phyloP scores from a whole-genome alignment of 2,329 filamentous ascomycete genomes.

The Leptodontidium sp. region DNA sequence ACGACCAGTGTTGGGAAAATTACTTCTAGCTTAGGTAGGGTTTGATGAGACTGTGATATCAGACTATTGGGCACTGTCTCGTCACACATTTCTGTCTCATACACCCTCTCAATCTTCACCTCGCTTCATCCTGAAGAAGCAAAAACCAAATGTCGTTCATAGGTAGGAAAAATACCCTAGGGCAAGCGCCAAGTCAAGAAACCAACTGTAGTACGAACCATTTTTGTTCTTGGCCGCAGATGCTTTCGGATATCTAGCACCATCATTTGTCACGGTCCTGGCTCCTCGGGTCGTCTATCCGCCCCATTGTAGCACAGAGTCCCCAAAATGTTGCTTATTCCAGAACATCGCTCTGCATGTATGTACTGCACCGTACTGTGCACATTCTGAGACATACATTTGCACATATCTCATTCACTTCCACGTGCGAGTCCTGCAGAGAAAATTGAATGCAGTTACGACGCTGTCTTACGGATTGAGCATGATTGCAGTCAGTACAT shows the following conservation, averaged over 20 bases:
- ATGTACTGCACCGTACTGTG: not conserved
- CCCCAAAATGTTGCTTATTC: constrained; percentile 7
- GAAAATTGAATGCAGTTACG: not conserved
- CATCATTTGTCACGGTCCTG: not conserved
- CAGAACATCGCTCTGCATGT: not conserved
- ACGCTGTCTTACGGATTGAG: not conserved
- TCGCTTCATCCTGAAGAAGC: not conserved
- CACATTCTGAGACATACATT: constrained; percentile 8
- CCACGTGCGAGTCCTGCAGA: constrained; percentile 7
- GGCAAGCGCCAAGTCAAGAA: constrained; percentile 9
- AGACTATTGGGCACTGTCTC: constrained; percentile 1
- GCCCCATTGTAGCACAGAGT: not conserved
- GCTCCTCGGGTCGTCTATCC: constrained; percentile 11
- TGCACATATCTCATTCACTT: constrained; percentile 6
- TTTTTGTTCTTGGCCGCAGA: not conserved
- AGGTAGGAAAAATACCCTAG: not conserved
- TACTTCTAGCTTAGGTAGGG: not conserved
- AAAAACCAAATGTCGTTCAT: constrained; percentile 6
- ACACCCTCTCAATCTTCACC: not conserved
- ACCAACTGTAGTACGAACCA: not conserved
- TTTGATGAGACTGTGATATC: not conserved
- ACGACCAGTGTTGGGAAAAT: not conserved
- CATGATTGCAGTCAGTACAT: not conserved
- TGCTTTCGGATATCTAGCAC: not conserved
- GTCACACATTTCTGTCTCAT: constrained; percentile 10